Base-by-base conservation (phyloP, 2,329 filamentous ascomycete genomes). In the Ophiostoma angusticollis region DNA sequence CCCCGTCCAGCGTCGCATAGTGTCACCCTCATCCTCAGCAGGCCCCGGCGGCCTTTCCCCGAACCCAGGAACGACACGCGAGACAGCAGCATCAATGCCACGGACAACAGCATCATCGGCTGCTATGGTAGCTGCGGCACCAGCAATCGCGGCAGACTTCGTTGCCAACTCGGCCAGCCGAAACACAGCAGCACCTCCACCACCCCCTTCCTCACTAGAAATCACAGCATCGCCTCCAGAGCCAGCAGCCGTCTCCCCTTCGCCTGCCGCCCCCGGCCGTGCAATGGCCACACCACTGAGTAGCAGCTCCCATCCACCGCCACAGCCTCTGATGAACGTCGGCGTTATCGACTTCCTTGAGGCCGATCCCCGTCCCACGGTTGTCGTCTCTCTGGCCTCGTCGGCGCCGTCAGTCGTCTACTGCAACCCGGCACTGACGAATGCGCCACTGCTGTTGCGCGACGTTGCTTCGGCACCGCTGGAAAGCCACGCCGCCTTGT, bases 301-400 rank as follows among this genome's bases (percentile, higher is more conserved):
- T 16, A 35, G n/a, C 22, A 19, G 23, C 28, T n/a, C 33, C 2
- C n/a, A 27, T 9, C 31, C 24, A 22, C 16, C 35, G 9, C n/a
- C 24, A 6, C n/a, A 21, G 12, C 31, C 46, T 4, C 35, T 47
- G 8, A 28, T 32, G 22, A 12, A 12, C 36, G 40, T 54, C 43
- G 52, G 53, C 49, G 49, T 61, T 42, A 45, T 59, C 49, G 58
- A 62, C 41, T 48, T 64, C 28, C 54, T 64, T 44, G 53, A 60
- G 38, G 52, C 49, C 39, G 60, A 64, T 42, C 54, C 56, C 19
- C 53, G 61, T 18, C 59, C 61, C 7, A 52, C 59, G 11, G 55
- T 59, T 28, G 50, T 58, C 34, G 46, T 57, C 18, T 44, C 32
- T 32, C 43, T 40, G 16, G 13, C 27, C 2, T 13, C 31, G 9